A percentile compares a stretch with the other conserved stretches of the same genome.
phyloP scores from a whole-genome alignment of 2,329 filamentous ascomycete species.

The Diaporthe eres region DNA sequence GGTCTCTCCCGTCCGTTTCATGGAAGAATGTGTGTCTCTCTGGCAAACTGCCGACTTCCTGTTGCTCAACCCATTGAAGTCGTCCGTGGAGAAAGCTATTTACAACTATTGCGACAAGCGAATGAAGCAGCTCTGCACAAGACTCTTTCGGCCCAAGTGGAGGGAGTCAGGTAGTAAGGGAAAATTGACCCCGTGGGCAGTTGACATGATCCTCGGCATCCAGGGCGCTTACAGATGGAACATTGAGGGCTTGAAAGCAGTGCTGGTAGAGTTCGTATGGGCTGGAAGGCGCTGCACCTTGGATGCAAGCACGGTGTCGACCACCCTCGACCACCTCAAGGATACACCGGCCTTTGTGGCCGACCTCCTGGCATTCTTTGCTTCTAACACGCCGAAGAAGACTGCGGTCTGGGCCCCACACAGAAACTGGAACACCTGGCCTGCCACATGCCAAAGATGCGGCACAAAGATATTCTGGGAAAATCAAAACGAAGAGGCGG shows the following conservation, averaged over 20 bases:
- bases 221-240: neutral
- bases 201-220: neutral
- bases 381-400: accelerated
- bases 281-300: neutral
- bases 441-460: neutral
- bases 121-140: neutral
- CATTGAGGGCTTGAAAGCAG: neutral
- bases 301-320: accelerated
- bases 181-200: neutral
- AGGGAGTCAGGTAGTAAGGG: accelerated
- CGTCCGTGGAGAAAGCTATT: neutral
- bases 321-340: neutral
- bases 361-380: neutral
- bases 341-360: neutral
- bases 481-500: accelerated
- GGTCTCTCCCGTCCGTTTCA: neutral
- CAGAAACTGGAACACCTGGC: accelerated
- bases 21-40: neutral
- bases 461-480: too few relatives aligned
- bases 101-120: neutral
- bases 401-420: neutral
- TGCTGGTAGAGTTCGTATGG: neutral
- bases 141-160: neutral
- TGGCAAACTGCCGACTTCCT: neutral
- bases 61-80: neutral